Percentiles rank a stretch among this genome's conserved stretches.
These are phyloP conservation scores for Candida sanyaensis DNA, from an alignment of 1,139 yeast species.

Conservation along the genomic window DNA sequence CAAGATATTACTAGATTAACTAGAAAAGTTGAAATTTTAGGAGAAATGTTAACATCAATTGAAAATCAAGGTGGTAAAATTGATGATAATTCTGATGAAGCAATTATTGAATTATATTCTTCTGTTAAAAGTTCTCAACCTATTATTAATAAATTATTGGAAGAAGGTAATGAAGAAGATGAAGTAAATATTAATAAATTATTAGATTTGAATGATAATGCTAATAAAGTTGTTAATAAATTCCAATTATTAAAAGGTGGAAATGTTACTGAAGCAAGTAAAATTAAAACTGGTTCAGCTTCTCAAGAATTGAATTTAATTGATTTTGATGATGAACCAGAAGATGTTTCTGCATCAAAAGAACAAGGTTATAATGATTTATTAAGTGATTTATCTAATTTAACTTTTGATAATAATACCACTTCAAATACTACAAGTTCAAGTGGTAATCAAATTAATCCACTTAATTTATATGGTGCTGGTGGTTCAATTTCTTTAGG, in stretches of 20 bases:
- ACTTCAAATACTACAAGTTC: constrained; percentile 17
- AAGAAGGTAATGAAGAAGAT: constrained; percentile 46
- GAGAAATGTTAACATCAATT: constrained; percentile 77
- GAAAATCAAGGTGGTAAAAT: constrained; percentile 46
- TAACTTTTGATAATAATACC: constrained; percentile 41
- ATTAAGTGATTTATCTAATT: constrained; percentile 68
- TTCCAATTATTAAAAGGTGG: constrained; percentile 69
- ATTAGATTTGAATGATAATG: constrained; percentile 72
- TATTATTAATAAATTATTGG: constrained; percentile 81
- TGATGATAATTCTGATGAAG: constrained; percentile 67
- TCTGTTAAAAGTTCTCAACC: constrained; percentile 86
- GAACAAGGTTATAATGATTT: constrained; percentile 64
- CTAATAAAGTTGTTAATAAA: constrained; percentile 69
- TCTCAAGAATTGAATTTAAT: constrained; percentile 58
- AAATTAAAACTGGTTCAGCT: constrained; percentile 48
- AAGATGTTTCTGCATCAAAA: constrained; percentile 37
- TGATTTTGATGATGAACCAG: constrained; percentile 70
- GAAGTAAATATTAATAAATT: constrained; percentile 68
- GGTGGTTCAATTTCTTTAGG: constrained; percentile 50
- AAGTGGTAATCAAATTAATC: constrained; percentile 22
- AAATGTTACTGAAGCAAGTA: constrained; percentile 59
- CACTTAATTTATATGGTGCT: constrained; percentile 46
- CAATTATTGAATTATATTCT: constrained; percentile 74
- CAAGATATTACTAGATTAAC: constrained; percentile 84
- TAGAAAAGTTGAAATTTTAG: constrained; percentile 86